These are phyloP conservation scores for Mediolabrus comicus DNA, from an alignment of 108 stramenopile species.

Conservation along the genomic window DNA sequence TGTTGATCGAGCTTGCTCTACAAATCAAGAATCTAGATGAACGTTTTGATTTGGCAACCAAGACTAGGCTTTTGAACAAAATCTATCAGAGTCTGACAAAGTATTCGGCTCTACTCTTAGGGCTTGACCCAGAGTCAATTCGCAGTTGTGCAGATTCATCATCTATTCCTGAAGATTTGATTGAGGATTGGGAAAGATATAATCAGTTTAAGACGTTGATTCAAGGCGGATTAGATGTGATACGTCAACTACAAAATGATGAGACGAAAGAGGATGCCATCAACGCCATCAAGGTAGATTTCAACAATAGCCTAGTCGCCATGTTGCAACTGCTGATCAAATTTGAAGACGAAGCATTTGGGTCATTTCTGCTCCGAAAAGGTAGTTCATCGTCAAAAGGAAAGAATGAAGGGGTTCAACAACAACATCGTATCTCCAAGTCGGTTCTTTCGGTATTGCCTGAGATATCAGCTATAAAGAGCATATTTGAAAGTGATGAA, in stretches of 20 bases:
- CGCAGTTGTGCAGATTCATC: constrained; percentile 13
- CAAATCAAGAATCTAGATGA: constrained; percentile 16
- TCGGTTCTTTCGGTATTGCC: constrained; percentile 36
- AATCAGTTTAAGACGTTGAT: constrained; percentile 39
- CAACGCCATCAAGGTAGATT: constrained; percentile 4
- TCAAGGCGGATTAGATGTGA: constrained; percentile 9
- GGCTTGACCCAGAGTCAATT: constrained; percentile 58
- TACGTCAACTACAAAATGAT: not conserved
- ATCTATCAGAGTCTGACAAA: constrained; percentile 49
- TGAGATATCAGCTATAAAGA: constrained; percentile 8
- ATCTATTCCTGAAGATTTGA: constrained; percentile 8
- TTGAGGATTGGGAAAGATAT: constrained; percentile 19
- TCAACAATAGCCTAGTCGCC: constrained; percentile 4
- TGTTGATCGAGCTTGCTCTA: constrained; percentile 49
- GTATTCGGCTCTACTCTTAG: constrained; percentile 56
- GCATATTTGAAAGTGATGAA: constrained; percentile 42
- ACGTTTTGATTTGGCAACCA: constrained; percentile 5
- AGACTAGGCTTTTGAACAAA: constrained; percentile 27
- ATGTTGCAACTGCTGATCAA: constrained; percentile 31
- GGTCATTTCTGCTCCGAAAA: constrained; percentile 54
- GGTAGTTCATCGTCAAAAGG: constrained; percentile 3
- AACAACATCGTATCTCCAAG: constrained; percentile 19
- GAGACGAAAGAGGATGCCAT: not conserved
- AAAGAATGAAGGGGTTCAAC: constrained; percentile 9
- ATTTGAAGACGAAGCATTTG: constrained; percentile 68